Conservation (phyloP, 129 eudicot species). For the Arctium minus region DNA sequence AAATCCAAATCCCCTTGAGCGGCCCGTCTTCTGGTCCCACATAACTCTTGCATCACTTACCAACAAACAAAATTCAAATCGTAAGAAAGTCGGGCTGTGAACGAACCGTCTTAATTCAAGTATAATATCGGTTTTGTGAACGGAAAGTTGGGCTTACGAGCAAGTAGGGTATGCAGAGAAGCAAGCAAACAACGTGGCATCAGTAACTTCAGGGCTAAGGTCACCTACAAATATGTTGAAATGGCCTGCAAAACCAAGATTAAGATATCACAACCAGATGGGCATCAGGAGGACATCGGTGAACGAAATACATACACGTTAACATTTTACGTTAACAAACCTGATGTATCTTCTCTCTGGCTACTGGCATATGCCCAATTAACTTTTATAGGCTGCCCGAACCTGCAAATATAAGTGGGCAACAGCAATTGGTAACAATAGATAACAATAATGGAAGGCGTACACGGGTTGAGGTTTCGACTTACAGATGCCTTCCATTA, state of each 20-base stretch:
- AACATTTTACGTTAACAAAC: conserved; percentile 23
- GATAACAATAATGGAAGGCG: background rate
- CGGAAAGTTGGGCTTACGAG: conserved; percentile 49
- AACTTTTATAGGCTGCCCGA: conserved; percentile 91
- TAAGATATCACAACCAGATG: background rate
- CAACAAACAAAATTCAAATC: background rate
- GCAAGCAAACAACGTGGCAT: conserved; percentile 81
- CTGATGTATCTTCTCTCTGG: conserved; percentile 89
- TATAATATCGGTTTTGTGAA: background rate
- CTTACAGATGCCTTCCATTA: conserved; percentile 92
- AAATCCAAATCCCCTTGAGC: conserved; percentile 88
- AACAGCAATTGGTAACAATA: background rate
- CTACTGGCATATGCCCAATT: conserved; percentile 89
- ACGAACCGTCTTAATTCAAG: background rate
- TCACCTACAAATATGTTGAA: conserved; percentile 88
- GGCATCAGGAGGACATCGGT: background rate
- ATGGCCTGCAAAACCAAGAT: conserved; percentile 48
- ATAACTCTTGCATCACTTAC: conserved; percentile 87
- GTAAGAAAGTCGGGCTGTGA: background rate
- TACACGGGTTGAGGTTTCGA: background rate
- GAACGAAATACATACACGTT: background rate
- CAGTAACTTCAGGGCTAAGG: conserved; percentile 93
- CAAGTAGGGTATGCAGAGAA: conserved; percentile 78
- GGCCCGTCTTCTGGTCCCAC: conserved; percentile 95
- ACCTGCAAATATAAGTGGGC: conserved; percentile 35